Evolutionary conservation across 169 alveolate species (phyloP).

Genomic region (Plasmodium vivax): DNA sequence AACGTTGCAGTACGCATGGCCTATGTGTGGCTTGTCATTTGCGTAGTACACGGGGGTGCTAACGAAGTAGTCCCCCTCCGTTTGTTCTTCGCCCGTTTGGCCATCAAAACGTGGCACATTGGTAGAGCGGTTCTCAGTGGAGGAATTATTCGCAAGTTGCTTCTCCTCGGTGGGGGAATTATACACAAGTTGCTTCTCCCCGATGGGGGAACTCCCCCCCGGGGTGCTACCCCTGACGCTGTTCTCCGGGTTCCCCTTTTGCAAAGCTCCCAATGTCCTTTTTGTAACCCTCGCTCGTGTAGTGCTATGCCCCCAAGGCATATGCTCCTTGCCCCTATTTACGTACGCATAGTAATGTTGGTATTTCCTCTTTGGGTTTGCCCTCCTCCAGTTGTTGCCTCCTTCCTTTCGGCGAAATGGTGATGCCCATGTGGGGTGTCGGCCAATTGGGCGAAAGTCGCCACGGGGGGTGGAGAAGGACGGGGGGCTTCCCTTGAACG

Average conservation of each 20-base stretch:
- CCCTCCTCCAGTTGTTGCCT: not conserved
- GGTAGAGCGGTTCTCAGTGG: not conserved
- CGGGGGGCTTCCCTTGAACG: not conserved
- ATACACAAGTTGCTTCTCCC: too few relatives aligned
- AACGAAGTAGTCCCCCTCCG: conserved; percentile 5
- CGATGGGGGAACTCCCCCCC: not conserved
- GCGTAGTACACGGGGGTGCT: conserved; percentile 80
- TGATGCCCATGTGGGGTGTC: not conserved
- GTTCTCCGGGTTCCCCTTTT: not conserved
- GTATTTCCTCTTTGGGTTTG: not conserved
- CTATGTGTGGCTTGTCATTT: conserved; percentile 84
- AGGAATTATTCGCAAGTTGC: not conserved
- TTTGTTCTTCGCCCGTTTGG: not conserved
- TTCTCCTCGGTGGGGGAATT: too few relatives aligned
- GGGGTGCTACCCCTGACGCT: not conserved
- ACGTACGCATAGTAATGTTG: not conserved
- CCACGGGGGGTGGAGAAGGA: not conserved
- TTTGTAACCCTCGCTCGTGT: not conserved
- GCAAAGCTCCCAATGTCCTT: not conserved
- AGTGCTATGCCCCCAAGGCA: not conserved
- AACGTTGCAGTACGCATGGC: conserved; percentile 85
- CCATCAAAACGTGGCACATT: not conserved
- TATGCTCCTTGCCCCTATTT: not conserved
- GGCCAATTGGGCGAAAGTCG: not conserved
- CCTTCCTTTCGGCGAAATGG: not conserved